Conservation (phyloP, 495 filamentous ascomycete genomes). For the Sordaria brevicollis region DNA sequence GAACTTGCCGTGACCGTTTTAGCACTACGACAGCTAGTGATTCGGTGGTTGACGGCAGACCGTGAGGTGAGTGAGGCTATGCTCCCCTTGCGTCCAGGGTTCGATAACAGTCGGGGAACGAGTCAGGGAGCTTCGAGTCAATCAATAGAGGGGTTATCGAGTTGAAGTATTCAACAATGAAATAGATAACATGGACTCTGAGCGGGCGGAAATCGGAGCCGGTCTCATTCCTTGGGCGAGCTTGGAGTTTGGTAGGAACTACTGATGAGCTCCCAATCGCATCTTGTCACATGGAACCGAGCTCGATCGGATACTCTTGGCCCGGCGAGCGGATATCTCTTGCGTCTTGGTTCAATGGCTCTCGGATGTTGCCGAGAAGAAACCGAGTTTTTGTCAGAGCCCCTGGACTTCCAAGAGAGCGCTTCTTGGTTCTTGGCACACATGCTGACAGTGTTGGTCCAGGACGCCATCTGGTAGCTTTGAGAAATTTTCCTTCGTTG, state of each 20-base stretch:
- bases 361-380: neutral
- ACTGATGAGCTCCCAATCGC: neutral
- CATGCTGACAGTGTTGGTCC: neutral
- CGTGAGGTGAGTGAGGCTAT: neutral
- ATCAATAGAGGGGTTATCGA: neutral
- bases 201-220: neutral
- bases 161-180: neutral
- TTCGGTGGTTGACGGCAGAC: neutral
- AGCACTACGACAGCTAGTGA: neutral
- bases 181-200: neutral
- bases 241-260: neutral
- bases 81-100: neutral
- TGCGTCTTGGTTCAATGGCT: neutral
- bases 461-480: neutral
- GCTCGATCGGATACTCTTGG: neutral
- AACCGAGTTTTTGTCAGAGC: neutral
- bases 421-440: neutral
- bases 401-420: neutral
- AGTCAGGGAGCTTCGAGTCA: neutral
- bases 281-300: neutral
- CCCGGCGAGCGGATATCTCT: neutral
- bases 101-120: neutral
- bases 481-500: neutral
- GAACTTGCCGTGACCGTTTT: neutral
- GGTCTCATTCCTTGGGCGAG: neutral